Percentiles rank a stretch among this genome's conserved stretches.
Conservation (phyloP, 192 early-diverging fungal genomes). For the Backusella psychrophila region DNA sequence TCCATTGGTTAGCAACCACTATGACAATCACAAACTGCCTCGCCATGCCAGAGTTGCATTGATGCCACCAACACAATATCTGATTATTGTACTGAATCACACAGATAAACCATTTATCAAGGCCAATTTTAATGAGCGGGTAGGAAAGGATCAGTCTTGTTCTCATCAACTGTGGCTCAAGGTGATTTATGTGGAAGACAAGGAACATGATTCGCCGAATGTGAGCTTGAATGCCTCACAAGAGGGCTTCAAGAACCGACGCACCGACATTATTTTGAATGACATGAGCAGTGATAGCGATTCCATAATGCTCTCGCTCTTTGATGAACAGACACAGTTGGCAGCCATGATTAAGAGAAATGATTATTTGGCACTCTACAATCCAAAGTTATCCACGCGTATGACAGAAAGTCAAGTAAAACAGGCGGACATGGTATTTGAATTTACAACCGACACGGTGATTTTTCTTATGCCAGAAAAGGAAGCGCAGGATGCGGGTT, state of each 20-base stretch:
- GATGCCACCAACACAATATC: conserved; percentile 5
- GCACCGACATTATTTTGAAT: conserved; percentile 4
- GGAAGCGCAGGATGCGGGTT: conserved; percentile 13
- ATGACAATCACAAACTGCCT: neutral
- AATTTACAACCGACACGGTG: conserved; percentile 14
- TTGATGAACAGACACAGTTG: conserved; percentile 18
- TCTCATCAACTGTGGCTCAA: conserved; percentile 15
- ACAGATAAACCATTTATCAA: conserved; percentile 14
- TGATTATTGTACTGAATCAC: conserved; percentile 8
- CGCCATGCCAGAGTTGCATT: neutral
- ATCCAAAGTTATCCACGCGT: conserved; percentile 7
- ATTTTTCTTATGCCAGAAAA: conserved; percentile 30
- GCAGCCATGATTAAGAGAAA: conserved; percentile 2
- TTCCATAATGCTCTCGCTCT: conserved; percentile 9
- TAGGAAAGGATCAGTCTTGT: neutral
- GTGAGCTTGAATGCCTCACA: neutral
- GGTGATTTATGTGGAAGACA: conserved; percentile 14
- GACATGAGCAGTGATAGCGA: conserved; percentile 13
- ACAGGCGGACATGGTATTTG: conserved; percentile 4
- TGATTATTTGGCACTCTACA: conserved; percentile 24
- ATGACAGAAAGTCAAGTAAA: neutral
- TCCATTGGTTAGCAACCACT: neutral
- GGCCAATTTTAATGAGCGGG: conserved; percentile 2
- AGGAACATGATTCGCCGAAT: neutral
- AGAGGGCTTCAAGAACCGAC: neutral